Conservation (phyloP, 1,284 basidiomycete genomes). For the Cryptococcus sp. region DNA sequence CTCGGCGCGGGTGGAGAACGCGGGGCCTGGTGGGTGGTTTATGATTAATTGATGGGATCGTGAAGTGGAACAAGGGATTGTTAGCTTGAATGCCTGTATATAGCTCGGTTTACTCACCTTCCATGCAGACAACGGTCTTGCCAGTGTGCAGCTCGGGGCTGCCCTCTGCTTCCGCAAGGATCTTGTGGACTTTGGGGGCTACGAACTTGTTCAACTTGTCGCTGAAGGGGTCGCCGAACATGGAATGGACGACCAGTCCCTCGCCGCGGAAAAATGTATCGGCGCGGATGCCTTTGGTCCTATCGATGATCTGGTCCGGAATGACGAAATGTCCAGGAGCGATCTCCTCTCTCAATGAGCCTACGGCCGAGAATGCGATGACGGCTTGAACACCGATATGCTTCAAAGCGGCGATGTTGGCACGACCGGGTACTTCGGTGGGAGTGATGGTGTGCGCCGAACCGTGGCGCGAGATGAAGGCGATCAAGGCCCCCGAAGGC, state of each 20-base stretch:
- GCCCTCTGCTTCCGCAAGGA: conserved; percentile 61
- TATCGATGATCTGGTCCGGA: conserved; percentile 92
- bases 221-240: conserved; percentile 90
- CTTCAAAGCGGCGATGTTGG: conserved; percentile 96
- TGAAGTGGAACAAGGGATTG: no score
- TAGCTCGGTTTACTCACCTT: conserved; percentile 72
- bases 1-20: conserved; percentile 82
- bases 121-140: conserved; percentile 94
- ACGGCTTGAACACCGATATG: conserved; percentile 84
- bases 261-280: conserved; percentile 84
- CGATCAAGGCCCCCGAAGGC: conserved; percentile 74
- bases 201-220: conserved; percentile 69
- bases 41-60: neutral
- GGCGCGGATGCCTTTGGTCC: conserved; percentile 87
- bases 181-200: conserved; percentile 63
- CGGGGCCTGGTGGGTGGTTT: conserved; percentile 36
- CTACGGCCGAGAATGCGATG: conserved; percentile 93
- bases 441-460: conserved; percentile 70
- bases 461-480: conserved; percentile 92
- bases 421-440: conserved; percentile 75
- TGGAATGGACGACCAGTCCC: conserved; percentile 83
- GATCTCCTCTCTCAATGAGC: conserved; percentile 93
- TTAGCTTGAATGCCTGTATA: neutral
- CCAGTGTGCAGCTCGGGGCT: conserved; percentile 68
- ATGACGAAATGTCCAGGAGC: conserved; percentile 86